Conservation (phyloP, 2,329 filamentous ascomycete species). For the Claviceps fusiformis region DNA sequence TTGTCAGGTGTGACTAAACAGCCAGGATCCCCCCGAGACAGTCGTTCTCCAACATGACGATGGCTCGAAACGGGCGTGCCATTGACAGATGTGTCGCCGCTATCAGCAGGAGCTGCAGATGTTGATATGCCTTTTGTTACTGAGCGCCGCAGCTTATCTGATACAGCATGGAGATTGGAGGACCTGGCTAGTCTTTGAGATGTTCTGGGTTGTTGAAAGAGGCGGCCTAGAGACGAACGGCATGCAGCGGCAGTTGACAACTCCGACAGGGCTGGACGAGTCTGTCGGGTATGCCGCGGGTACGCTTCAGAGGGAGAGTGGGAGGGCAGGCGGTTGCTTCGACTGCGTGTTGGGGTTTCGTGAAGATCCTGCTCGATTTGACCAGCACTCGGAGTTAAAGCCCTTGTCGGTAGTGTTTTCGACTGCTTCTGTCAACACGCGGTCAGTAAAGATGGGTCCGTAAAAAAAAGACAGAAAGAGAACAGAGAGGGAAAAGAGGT, state of each 20-base stretch:
- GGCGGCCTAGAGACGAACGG: neutral
- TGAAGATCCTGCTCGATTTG: constrained; percentile 14
- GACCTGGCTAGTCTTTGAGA: constrained; percentile 15
- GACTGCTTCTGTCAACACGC: constrained; percentile 6
- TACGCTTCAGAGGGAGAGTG: constrained; percentile 21
- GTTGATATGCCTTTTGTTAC: constrained; percentile 14
- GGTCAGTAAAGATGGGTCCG: constrained; percentile 1
- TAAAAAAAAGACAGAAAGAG: too few relatives aligned
- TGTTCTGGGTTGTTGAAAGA: constrained; percentile 12
- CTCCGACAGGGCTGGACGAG: constrained; percentile 16
- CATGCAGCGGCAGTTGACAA: constrained; percentile 12
- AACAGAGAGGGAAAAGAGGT: neutral
- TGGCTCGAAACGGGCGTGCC: constrained; percentile 6
- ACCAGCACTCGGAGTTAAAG: constrained; percentile 14
- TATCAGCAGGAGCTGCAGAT: neutral
- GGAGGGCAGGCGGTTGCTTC: constrained; percentile 17
- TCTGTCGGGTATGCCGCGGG: constrained; percentile 17
- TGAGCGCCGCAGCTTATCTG: constrained; percentile 23
- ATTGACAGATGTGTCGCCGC: neutral
- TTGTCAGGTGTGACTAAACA: constrained; percentile 46
- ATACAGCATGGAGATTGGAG: constrained; percentile 16
- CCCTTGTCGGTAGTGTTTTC: constrained; percentile 10
- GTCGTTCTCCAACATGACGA: constrained; percentile 14
- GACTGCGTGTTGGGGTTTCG: constrained; percentile 14
- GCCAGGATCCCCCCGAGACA: constrained; percentile 13